Evolutionary conservation across 192 early-diverging fungal genomes (phyloP), one percentile per base, ranked within the genome.

Genomic region (Coemansia sp.): DNA sequence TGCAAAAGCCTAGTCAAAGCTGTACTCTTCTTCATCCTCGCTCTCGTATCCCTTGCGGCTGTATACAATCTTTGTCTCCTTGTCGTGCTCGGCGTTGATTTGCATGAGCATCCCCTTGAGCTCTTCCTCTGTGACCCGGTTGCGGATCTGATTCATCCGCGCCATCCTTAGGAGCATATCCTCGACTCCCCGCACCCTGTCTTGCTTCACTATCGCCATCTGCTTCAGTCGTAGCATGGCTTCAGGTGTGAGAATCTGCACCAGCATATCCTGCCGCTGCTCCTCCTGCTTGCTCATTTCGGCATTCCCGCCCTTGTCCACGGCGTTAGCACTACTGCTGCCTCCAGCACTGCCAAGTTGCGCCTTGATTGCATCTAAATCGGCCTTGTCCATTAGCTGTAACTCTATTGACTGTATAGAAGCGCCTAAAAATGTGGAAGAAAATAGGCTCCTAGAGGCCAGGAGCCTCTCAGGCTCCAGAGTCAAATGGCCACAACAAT

Each of bases 151-250:
- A 16, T 91, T 90, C 23, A 85, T 77, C 71, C 89, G 89, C 4
- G 91, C 93, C 95, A 96, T 98, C 28, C 90, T 86, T 63, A 98
- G 87, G 53, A 98, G 83, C 66, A 95, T 83, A 60, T 94, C 93
- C 67, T 98, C 93, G 13, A 97, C 92, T 9, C 88, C 89, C 9
- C 92, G 86, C 24, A 69, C 55, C 60, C 58, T 60, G 8, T 94
- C 92, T 1, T 87, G 84, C 72, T 95, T 96, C 9, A 98, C 95
- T 63, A 98, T 91, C 13, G 89, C 86, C 60, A 96, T 96, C 20
- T 93, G 87, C n/a, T 89, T 87, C 75, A 96, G 45, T 20, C 96
- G 86, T 62, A 94, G 90, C 43, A 93, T 86, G 16, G 94, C 94
- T 28, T 88, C 85, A 59, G 87, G 87, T 42, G 91, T 88, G 26